Base-by-base conservation (phyloP, 2,329 filamentous ascomycete species). In the Sarocladiaceae sp. region DNA sequence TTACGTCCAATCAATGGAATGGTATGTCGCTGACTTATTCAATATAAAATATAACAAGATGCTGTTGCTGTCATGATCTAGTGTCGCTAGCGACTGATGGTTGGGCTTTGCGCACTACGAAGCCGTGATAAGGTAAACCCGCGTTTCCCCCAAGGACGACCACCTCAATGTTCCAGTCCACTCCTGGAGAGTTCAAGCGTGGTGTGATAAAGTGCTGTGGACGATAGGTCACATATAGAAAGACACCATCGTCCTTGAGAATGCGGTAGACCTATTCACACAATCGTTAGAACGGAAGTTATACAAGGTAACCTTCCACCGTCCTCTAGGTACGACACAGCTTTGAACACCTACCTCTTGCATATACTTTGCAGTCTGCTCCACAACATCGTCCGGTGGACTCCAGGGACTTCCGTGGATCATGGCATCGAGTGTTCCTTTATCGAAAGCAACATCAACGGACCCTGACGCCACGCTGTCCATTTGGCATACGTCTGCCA, bases 381-480 rank as follows among this genome's bases (percentile, higher is more conserved):
- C 58, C 27, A 60, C 51, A 1, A 76, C 72, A 26, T 73, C 67
- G 6, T 66, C 61, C 0, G 72, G 73, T 2, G 74, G 74, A 47
- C 60, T 68, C 73, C 73, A 78, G 0, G 67, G 68, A 48, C 67
- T 74, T 2, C 74, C 73, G 51, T 73, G 63, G 24, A 78, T 72
- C 68, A 78, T 75, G 35, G 69, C 72, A 56, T 78, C 73, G 3
- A 78, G 58, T 1, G 73, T 78, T 3, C 67, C 66, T 54, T 79
- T 79, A 50, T 78, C 73, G 50, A 82, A 77, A 10, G 75, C 75
- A 5, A 80, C 64, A 51, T 77, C 72, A 31, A 82, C 54, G 1
- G 66, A 69, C 1, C 47, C 52, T 24, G 64, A 57, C 1, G 58
- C 52, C 1, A 77, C 51, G 1, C 55, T 54, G 7, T 56, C 51